Evolutionary conservation across 2,329 filamentous ascomycete genomes (phyloP).

Genomic region (Myriosclerotinia curreyana): DNA sequence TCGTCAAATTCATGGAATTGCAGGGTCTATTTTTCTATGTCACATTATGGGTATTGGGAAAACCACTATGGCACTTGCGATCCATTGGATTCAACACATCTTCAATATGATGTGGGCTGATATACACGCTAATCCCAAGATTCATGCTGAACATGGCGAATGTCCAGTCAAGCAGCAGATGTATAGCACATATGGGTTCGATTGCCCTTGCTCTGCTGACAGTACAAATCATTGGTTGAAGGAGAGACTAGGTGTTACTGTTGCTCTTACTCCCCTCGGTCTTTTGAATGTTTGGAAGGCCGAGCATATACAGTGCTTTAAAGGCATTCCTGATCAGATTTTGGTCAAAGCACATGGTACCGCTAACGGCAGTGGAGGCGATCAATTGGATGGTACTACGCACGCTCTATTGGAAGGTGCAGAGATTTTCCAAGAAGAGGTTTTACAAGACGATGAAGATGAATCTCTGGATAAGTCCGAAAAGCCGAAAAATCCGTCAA

Average conservation of each 20-base stretch:
- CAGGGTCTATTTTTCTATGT: not conserved
- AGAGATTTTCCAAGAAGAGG: not conserved
- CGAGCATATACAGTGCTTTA: not conserved
- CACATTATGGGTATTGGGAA: conserved; percentile 16
- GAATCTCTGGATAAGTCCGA: not conserved
- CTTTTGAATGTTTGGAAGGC: conserved; percentile 7
- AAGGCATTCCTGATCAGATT: not conserved
- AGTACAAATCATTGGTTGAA: conserved; percentile 4
- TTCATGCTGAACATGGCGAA: not conserved
- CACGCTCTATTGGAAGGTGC: not conserved
- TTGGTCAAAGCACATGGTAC: conserved; percentile 11
- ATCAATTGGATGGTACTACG: not conserved
- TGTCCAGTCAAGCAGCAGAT: conserved; percentile 1
- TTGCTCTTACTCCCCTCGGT: not conserved
- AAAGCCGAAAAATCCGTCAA: not conserved
- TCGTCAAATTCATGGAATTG: conserved; percentile 7
- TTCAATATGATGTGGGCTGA: conserved; percentile 13
- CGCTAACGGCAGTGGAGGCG: not conserved
- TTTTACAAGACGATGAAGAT: not conserved
- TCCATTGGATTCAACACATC: conserved; percentile 8
- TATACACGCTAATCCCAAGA: not conserved
- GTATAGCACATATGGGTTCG: conserved; percentile 2
- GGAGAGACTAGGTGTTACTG: not conserved
- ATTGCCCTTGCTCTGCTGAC: conserved; percentile 1
- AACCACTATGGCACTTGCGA: conserved; percentile 4